A percentile compares a stretch with the other conserved stretches of the same genome.
Evolutionary conservation across 2,329 filamentous ascomycete genomes (phyloP).

Genomic region (Paramyrothecium sp.): DNA sequence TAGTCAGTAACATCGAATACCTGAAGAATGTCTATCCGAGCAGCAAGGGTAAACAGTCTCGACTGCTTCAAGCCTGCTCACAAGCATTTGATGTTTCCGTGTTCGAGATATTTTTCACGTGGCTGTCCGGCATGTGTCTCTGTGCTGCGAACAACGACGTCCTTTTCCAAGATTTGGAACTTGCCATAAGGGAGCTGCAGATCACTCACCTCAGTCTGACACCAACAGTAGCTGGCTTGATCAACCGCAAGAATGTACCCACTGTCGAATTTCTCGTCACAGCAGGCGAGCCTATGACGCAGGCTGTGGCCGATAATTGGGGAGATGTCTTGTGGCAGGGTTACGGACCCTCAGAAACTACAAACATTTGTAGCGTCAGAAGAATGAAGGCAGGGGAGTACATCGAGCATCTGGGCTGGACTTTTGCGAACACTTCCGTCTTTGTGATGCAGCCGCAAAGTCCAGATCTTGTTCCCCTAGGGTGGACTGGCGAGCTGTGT

Average conservation of each 20-base stretch:
- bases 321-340: constrained; percentile 69
- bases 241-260: constrained; percentile 68
- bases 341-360: constrained; percentile 83
- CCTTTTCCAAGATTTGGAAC: constrained; percentile 70
- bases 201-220: constrained; percentile 84
- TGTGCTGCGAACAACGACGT: constrained; percentile 74
- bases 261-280: constrained; percentile 74
- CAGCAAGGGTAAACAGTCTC: constrained; percentile 35
- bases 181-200: constrained; percentile 58
- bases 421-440: constrained; percentile 73
- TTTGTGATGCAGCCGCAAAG: constrained; percentile 55
- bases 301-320: constrained; percentile 70
- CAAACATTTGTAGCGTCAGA: constrained; percentile 81
- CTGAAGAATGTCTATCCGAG: constrained; percentile 67
- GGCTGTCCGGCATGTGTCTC: constrained; percentile 74
- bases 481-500: constrained; percentile 78
- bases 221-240: constrained; percentile 77
- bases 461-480: constrained; percentile 59
- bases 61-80: constrained; percentile 79
- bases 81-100: constrained; percentile 86
- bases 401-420: constrained; percentile 73
- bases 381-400: constrained; percentile 56
- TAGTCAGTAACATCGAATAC: constrained; percentile 71
- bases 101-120: constrained; percentile 87
- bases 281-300: constrained; percentile 77